Conservation (phyloP, 306 rosid genomes). For the Vicia faba region DNA sequence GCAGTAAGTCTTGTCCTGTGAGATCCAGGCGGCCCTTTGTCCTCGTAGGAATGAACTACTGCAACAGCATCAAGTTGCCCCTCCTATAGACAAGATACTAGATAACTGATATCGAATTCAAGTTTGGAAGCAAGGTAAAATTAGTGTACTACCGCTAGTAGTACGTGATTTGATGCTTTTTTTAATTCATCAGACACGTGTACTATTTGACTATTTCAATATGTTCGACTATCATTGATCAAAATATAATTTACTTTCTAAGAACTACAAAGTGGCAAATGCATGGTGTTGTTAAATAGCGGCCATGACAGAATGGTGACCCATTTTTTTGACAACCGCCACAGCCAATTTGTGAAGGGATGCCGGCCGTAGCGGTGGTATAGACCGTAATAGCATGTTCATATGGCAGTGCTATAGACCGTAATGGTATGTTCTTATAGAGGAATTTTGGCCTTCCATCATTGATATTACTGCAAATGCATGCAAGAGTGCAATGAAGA, state of each 20-base stretch:
- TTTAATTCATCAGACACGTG: not conserved
- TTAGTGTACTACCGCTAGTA: not conserved
- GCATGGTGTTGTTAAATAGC: not conserved
- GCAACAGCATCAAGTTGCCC: slow-evolving; percentile 76
- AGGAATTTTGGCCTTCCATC: not conserved
- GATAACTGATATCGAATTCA: slow-evolving; percentile 24
- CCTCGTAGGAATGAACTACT: slow-evolving; percentile 89
- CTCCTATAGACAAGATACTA: slow-evolving; percentile 56
- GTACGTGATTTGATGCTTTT: slow-evolving; percentile 11
- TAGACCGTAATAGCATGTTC: not conserved
- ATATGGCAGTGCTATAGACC: not conserved
- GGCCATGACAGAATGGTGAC: not conserved
- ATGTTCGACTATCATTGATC: not conserved
- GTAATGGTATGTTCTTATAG: not conserved
- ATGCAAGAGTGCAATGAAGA: not conserved
- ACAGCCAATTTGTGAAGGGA: not conserved
- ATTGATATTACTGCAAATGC: not conserved
- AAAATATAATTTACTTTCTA: not conserved
- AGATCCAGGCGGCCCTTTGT: slow-evolving; percentile 67
- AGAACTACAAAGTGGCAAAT: slow-evolving; percentile 2
- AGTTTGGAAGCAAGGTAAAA: slow-evolving; percentile 32
- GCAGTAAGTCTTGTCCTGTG: slow-evolving; percentile 85
- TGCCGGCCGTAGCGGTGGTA: not conserved
- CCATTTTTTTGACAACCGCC: not conserved
- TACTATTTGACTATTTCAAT: slow-evolving; percentile 31